These are phyloP conservation scores for Marasmius tenuissimus DNA, from an alignment of 1,284 basidiomycete genomes.

Conservation along the genomic window DNA sequence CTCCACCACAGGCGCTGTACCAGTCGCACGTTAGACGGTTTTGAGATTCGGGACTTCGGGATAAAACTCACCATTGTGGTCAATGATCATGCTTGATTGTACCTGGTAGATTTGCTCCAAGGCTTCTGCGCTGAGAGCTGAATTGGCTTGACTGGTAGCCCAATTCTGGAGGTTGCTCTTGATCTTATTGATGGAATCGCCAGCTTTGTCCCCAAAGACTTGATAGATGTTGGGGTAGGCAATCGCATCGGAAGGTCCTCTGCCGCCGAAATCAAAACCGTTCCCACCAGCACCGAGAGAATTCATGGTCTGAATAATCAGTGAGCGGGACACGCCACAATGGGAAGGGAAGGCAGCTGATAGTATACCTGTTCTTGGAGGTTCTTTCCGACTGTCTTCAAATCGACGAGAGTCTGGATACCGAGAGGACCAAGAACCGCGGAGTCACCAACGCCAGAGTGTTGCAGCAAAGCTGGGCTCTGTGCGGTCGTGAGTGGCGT, in stretches of 20 bases:
- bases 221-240: conserved; percentile 47
- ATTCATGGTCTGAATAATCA: conserved; percentile 34
- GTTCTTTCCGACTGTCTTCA: conserved; percentile 45
- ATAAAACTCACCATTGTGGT: conserved; percentile 36
- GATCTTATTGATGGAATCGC: conserved; percentile 32
- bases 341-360: not conserved
- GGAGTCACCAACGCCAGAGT: conserved; percentile 45
- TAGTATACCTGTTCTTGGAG: conserved; percentile 42
- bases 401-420: conserved; percentile 34
- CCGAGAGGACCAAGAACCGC: conserved; percentile 36
- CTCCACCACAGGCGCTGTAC: conserved; percentile 46
- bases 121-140: conserved; percentile 37
- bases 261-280: conserved; percentile 34
- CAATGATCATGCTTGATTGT: conserved; percentile 44
- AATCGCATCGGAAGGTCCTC: conserved; percentile 43
- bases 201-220: conserved; percentile 38
- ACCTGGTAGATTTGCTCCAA: conserved; percentile 40
- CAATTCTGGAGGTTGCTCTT: conserved; percentile 31
- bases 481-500: conserved; percentile 7
- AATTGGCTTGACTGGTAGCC: conserved; percentile 40
- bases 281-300: conserved; percentile 36
- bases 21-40: not conserved
- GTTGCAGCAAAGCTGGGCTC: conserved; percentile 41
- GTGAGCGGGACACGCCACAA: not conserved
- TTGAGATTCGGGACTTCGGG: conserved; percentile 3